Evolutionary conservation across 2,329 filamentous ascomycete species (phyloP).

Genomic region (Atkinsonella hypoxylon): DNA sequence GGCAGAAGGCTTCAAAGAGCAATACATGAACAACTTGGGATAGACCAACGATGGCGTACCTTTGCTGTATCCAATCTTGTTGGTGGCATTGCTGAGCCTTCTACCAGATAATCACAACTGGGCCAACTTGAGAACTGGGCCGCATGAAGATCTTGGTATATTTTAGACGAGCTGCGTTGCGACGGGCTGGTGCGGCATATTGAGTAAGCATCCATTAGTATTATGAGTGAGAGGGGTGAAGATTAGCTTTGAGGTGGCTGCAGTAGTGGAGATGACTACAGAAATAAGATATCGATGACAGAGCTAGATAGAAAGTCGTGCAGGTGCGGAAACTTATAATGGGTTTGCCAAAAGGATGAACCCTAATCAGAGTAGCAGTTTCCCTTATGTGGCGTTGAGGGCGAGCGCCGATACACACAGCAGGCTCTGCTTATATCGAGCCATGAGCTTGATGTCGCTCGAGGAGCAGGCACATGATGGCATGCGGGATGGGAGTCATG

Average conservation of each 20-base stretch:
- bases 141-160: slow-evolving; percentile 37
- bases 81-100: slow-evolving; percentile 16
- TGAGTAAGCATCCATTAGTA: slow-evolving; percentile 40
- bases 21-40: background rate
- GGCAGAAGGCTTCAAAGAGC: background rate
- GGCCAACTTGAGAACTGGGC: slow-evolving; percentile 25
- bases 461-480: slow-evolving; percentile 3
- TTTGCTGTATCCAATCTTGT: slow-evolving; percentile 22
- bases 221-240: background rate
- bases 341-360: background rate
- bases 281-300: background rate
- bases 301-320: background rate
- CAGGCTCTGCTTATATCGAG: background rate
- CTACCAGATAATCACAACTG: slow-evolving; percentile 20
- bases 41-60: slow-evolving; percentile 17
- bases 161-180: slow-evolving; percentile 30
- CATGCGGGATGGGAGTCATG: background rate
- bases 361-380: background rate
- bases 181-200: slow-evolving; percentile 34
- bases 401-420: background rate
- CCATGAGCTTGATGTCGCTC: slow-evolving; percentile 1
- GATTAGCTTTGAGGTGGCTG: background rate
- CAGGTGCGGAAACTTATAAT: background rate
- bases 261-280: background rate
- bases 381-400: background rate